Base-by-base conservation (phyloP, 345 rosid species). In the Jatropha curcas region DNA sequence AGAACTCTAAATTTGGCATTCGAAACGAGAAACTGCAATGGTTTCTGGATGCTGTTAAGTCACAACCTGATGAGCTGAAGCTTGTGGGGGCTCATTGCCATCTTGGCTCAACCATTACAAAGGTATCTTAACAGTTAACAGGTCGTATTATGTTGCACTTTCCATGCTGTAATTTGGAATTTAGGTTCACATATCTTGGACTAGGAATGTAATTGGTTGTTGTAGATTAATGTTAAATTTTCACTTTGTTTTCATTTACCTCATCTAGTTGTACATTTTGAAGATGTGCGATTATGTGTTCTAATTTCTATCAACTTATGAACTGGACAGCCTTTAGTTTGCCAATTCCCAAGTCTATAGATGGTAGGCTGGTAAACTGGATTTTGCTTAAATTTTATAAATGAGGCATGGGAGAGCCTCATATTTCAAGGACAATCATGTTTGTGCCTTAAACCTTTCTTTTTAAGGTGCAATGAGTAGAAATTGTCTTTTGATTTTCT, bases 11-110 rank as follows among this genome's bases (percentile, higher is more conserved):
- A 84, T 93, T 96, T 76, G 99, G 99, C 51, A 96, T 96, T 60
- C 88, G 99, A 87, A 96, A 96, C 68, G 97, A 96, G 88, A 96
- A 93, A 83, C 83, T 96, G 85, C 98, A 90, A 71, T 96, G 98
- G 98, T 96, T 96, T 89, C 87, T 96, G 51, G 99, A 96, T 81
- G 86, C 90, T 78, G 94, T 93, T 35, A 92, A 91, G 84, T 90
- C 94, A 62, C 94, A 93, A 77, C 88, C 93, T 28, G 77, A 83
- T 12, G 96, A 96, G 85, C 85, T 96, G 60, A 90, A 91, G 85
- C 98, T 96, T 80, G 98, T 91, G 8, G 98, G 99, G 25, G 96
- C 89, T 20, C 98, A 95, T 80, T 95, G 99, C 83, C 99, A 95
- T 91, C 92, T 92, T 51, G 98, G 99, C 60, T 95, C 98, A 37